Evolutionary conservation across 176 grass and related monocot genomes (phyloP).

Genomic region (Eleusine coracana): DNA sequence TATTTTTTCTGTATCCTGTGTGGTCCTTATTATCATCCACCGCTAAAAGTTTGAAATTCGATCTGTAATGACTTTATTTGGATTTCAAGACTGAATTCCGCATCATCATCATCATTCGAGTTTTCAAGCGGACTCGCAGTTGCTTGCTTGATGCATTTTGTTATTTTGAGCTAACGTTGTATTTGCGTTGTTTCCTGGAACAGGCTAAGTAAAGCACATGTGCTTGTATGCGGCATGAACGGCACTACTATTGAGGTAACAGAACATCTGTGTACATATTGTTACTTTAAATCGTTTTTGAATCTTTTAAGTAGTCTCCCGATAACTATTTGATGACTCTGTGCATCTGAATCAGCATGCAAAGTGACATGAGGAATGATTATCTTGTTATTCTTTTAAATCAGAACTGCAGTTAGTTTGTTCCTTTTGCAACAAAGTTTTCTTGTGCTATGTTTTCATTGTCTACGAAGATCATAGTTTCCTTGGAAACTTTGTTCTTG

Average conservation of each 20-base stretch:
- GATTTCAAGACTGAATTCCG: neutral
- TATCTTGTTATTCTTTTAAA: neutral
- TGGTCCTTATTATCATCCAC: neutral
- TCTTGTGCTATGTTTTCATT: neutral
- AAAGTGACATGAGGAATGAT: neutral
- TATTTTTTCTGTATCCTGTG: neutral
- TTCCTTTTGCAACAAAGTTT: neutral
- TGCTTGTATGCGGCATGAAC: constrained; percentile 82
- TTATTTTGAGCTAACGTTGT: neutral
- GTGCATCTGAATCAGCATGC: neutral
- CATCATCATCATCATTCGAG: neutral
- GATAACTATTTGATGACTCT: neutral
- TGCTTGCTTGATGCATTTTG: neutral
- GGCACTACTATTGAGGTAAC: constrained; percentile 79
- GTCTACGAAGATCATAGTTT: neutral
- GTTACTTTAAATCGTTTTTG: neutral
- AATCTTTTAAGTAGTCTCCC: neutral
- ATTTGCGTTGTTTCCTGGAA: constrained; percentile 30
- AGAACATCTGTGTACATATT: neutral
- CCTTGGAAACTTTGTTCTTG: neutral
- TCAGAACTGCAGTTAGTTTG: neutral
- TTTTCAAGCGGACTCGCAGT: neutral
- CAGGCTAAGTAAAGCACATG: constrained; percentile 87
- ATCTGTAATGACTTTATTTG: neutral
- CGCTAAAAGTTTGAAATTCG: neutral